Evolutionary conservation across 2,329 filamentous ascomycete genomes (phyloP).

Genomic region (Talaromyces funiculosus): DNA sequence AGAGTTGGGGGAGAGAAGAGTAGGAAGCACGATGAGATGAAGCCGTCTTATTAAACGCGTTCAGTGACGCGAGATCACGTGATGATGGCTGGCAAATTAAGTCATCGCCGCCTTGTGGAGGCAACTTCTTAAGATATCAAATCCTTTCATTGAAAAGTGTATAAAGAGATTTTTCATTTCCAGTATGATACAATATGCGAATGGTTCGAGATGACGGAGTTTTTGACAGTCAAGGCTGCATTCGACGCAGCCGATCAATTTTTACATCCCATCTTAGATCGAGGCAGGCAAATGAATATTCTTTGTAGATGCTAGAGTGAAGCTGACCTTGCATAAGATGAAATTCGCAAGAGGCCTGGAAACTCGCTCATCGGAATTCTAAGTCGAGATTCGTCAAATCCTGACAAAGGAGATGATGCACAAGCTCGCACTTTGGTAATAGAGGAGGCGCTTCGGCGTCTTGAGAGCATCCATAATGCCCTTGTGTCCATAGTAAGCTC

Average conservation of each 20-base stretch:
- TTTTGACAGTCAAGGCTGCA: conserved; percentile 21
- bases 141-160: background rate
- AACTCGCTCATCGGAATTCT: conserved; percentile 33
- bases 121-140: background rate
- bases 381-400: conserved; percentile 13
- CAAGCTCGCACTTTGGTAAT: conserved; percentile 26
- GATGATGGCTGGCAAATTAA: background rate
- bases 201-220: conserved; percentile 26
- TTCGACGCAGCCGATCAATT: conserved; percentile 33
- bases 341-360: conserved; percentile 32
- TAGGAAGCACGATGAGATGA: background rate
- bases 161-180: background rate
- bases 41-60: conserved; percentile 1
- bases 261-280: conserved; percentile 34
- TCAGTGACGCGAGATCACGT: background rate
- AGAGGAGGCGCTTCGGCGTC: conserved; percentile 28
- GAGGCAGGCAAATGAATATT: conserved; percentile 31
- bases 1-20: conserved; percentile 9
- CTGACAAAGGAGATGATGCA: conserved; percentile 12
- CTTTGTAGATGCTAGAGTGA: conserved; percentile 14
- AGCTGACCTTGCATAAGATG: conserved; percentile 34
- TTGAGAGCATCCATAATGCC: conserved; percentile 30
- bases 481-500: conserved; percentile 25
- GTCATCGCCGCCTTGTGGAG: background rate
- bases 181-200: background rate